phyloP scores from a whole-genome alignment of 2,329 filamentous ascomycete genomes.

The Monosporascus sp. region DNA sequence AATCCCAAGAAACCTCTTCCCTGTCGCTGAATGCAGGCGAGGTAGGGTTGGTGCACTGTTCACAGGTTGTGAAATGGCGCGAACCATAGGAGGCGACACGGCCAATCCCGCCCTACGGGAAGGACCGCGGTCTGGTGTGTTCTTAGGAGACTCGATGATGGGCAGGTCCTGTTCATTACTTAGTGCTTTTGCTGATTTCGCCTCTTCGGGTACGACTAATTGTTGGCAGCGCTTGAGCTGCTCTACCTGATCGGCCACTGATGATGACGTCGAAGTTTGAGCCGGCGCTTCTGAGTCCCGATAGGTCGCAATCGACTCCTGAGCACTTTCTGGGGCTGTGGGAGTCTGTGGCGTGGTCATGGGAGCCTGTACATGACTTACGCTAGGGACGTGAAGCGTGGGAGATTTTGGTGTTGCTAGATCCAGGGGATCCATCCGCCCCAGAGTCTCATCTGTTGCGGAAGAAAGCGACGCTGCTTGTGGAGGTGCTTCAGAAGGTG shows the following conservation, averaged over 20 bases:
- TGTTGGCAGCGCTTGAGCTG: conserved; percentile 47
- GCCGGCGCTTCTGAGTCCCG: conserved; percentile 9
- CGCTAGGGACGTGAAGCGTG: conserved; percentile 4
- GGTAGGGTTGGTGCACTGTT: conserved; percentile 35
- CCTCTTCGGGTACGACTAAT: conserved; percentile 27
- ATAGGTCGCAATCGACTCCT: conserved; percentile 13
- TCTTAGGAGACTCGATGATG: conserved; percentile 13
- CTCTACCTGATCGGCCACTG: conserved; percentile 27
- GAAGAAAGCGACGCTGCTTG: conserved; percentile 28
- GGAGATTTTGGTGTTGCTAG: conserved; percentile 38
- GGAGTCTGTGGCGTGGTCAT: conserved; percentile 13
- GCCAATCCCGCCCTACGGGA: conserved; percentile 41
- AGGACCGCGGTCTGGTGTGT: conserved; percentile 29
- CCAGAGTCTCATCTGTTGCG: conserved; percentile 32
- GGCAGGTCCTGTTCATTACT: conserved; percentile 12
- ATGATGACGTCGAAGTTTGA: conserved; percentile 11
- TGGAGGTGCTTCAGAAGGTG: conserved; percentile 8
- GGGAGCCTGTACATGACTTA: conserved; percentile 8
- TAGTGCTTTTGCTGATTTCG: conserved; percentile 10
- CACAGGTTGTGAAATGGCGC: conserved; percentile 48
- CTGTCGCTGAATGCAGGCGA: conserved; percentile 39
- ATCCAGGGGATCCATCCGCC: conserved; percentile 46
- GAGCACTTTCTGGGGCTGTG: conserved; percentile 14
- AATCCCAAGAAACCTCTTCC: conserved; percentile 34
- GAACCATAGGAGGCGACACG: conserved; percentile 48